These are phyloP conservation scores for Nepenthes gracilis DNA, from an alignment of 148 eudicot species.

Conservation along the genomic window DNA sequence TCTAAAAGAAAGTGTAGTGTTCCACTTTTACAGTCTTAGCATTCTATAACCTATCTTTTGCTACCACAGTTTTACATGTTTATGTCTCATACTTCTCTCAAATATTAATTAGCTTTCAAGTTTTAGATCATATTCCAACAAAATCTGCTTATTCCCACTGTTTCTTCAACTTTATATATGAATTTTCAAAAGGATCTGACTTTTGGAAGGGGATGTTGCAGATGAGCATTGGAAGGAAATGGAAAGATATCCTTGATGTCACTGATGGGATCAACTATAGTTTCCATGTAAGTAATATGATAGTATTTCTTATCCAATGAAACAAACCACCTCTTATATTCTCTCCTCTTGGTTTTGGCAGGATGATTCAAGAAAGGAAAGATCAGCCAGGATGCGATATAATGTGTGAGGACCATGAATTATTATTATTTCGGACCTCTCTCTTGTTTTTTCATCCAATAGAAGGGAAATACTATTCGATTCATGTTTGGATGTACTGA, in stretches of 20 bases:
- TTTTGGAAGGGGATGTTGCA: conserved; percentile 8
- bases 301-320: not conserved
- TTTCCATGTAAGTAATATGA: conserved; percentile 42
- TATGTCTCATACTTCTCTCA: too few relatives aligned
- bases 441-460: not conserved
- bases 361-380: conserved; percentile 60
- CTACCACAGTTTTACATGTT: too few relatives aligned
- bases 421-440: not conserved
- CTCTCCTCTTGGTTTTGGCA: conserved; percentile 10
- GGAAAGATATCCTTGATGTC: conserved; percentile 70
- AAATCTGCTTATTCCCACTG: not conserved
- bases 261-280: conserved; percentile 60
- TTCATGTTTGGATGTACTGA: too few relatives aligned
- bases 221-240: conserved; percentile 92
- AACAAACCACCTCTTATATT: not conserved
- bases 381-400: conserved; percentile 54
- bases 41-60: too few relatives aligned
- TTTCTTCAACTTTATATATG: not conserved
- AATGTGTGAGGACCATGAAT: conserved; percentile 24
- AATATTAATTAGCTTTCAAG: too few relatives aligned
- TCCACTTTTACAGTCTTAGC: too few relatives aligned
- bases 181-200: not conserved
- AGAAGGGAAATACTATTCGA: too few relatives aligned
- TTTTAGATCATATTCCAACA: too few relatives aligned
- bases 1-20: too few relatives aligned